A percentile compares a stretch with the other conserved stretches of the same genome.
Conservation (phyloP, 1,139 yeast species). For the Diutina rugosa region DNA sequence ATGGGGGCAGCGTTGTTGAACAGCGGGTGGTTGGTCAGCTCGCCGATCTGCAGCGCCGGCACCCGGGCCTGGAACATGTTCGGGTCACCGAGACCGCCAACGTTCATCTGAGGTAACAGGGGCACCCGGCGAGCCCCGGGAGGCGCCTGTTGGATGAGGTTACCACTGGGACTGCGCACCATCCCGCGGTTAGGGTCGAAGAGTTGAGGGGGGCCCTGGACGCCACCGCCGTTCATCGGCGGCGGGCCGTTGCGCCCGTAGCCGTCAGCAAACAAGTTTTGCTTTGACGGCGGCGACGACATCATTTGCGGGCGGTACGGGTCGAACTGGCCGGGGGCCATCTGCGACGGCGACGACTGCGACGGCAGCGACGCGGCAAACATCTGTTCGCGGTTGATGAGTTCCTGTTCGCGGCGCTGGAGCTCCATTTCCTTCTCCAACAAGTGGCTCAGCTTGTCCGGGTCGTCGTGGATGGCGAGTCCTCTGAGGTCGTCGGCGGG, state of each 20-base stretch:
- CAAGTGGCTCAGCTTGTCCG: conserved; percentile 1
- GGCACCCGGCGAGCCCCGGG: neutral
- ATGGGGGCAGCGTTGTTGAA: conserved; percentile 5
- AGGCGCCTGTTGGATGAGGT: neutral
- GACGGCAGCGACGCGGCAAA: neutral
- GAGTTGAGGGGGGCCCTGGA: neutral
- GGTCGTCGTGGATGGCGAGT: neutral
- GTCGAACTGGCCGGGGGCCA: neutral
- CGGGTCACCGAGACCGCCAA: neutral
- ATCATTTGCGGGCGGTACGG: neutral
- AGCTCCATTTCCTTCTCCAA: conserved; percentile 25
- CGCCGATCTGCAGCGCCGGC: neutral
- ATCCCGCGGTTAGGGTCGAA: neutral
- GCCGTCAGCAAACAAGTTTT: neutral
- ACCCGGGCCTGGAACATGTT: neutral
- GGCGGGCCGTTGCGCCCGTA: conserved; percentile 1
- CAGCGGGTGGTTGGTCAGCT: neutral
- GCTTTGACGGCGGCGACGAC: neutral
- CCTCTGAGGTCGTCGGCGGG: neutral
- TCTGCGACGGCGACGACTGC: neutral
- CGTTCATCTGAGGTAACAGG: conserved; percentile 2
- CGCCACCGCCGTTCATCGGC: neutral
- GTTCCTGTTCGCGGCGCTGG: conserved; percentile 29
- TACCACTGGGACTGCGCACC: conserved; percentile 5
- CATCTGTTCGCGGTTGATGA: conserved; percentile 22